Percentiles rank a stretch among this genome's conserved stretches.
Evolutionary conservation across 306 rosid genomes (phyloP).

Genomic region (Hippophae gyantsensis): DNA sequence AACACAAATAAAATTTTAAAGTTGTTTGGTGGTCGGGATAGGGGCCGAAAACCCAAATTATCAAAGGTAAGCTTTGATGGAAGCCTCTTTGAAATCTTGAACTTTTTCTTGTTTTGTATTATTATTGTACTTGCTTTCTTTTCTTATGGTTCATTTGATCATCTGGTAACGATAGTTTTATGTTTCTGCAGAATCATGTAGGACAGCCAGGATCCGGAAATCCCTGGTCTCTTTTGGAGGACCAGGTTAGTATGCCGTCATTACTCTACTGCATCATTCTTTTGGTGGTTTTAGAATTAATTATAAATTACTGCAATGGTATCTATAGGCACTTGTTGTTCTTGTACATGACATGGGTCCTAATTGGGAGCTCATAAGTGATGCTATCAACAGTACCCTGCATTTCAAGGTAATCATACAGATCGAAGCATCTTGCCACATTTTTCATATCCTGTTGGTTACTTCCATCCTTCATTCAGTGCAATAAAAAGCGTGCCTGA

Average conservation of each 20-base stretch:
- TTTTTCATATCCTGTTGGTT: not conserved
- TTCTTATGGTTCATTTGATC: not conserved
- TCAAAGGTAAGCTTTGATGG: slow-evolving; percentile 53
- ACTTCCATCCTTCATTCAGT: no score
- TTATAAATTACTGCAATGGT: slow-evolving; percentile 6
- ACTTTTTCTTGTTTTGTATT: slow-evolving; percentile 2
- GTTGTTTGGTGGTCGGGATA: slow-evolving; percentile 84
- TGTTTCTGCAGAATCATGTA: slow-evolving; percentile 42
- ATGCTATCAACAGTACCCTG: slow-evolving; percentile 78
- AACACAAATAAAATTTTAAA: slow-evolving; percentile 72
- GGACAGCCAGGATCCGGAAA: slow-evolving; percentile 79
- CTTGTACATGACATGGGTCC: slow-evolving; percentile 99
- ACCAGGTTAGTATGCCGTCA: slow-evolving; percentile 57
- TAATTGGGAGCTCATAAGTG: slow-evolving; percentile 97
- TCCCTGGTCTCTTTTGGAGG: slow-evolving; percentile 91
- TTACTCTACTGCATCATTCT: not conserved
- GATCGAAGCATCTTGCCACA: not conserved
- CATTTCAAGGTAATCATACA: slow-evolving; percentile 63
- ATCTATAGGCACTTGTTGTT: slow-evolving; percentile 74
- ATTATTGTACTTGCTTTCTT: not conserved
- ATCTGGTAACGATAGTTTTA: slow-evolving; percentile 16
- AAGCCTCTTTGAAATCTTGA: slow-evolving; percentile 7
- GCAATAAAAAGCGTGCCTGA: no score
- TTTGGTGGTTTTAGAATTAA: slow-evolving; percentile 11
- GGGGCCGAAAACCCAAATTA: slow-evolving; percentile 64